Base-by-base conservation (phyloP, 2,329 filamentous ascomycete species). In the Ophiocordyceps camponoti-saundersi region DNA sequence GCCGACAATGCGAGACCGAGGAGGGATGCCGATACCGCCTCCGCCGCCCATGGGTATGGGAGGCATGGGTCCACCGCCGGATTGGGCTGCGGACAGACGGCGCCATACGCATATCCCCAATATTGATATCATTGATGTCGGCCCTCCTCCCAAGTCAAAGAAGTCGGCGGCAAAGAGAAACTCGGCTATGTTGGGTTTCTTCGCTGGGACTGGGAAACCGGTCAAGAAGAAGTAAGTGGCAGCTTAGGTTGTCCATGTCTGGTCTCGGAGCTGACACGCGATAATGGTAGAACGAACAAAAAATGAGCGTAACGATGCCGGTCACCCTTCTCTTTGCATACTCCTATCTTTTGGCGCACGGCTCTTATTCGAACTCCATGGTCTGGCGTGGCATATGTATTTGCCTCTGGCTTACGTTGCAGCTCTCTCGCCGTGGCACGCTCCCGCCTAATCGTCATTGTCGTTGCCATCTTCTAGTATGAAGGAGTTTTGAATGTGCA, bases 161-260 rank as follows among this genome's bases (percentile, higher is more conserved):
- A 50, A 52, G 42, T 43, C 46, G 21, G 48, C 48, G 40, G 50
- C 47, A 42, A 47, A 51, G 44, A 56, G 47, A n/a, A 47, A 47
- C 11, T 44, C 32, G 40, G 23, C 44, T n/a, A 49, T 56, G 49
- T 47, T 54, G 5, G 45, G 40, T 10, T 56, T 55, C 46, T 47
- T 56, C 3, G 49, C 51, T 15, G 54, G 52, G 34, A 51, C 34
- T 40, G 11, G n/a, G 8, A 40, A 49, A 22, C 52, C 50, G 18
- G 18, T 45, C 16, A 56, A 55, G 46, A 56, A 55, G 48, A 55
- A 53, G 53, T 55, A 47, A 53, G 53, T 26, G 16, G 6, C 13
- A 13, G 7, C 12, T n/a, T 1, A 21, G 1, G 13, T 2, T n/a
- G 3, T n/a, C 18, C 15, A 18, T 40, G 36, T 40, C 36, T 18